A percentile compares a stretch with the other conserved stretches of the same genome.
Evolutionary conservation across 176 grass and related monocot species (phyloP).

Genomic region (Chrysopogon serrulatus): DNA sequence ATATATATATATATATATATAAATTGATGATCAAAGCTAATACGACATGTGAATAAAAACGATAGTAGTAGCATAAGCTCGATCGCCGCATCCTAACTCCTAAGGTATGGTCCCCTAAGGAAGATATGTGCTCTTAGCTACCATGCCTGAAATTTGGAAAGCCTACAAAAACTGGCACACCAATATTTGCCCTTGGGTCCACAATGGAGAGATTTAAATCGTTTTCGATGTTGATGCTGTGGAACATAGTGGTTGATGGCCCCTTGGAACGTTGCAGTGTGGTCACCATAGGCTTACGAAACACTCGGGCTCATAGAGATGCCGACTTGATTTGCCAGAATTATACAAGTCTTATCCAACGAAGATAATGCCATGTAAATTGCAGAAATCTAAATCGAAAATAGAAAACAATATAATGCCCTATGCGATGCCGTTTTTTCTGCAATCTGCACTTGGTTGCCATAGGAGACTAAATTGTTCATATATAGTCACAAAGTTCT

Average conservation of each 20-base stretch:
- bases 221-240: slow-evolving; percentile 3
- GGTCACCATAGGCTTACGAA: slow-evolving; percentile 39
- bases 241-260: slow-evolving; percentile 27
- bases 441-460: not conserved
- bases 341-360: slow-evolving; percentile 15
- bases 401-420: not conserved
- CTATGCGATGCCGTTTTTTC: not conserved
- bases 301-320: slow-evolving; percentile 4
- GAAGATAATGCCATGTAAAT: not conserved
- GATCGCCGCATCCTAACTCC: not conserved
- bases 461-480: not conserved
- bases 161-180: not conserved
- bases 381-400: not conserved
- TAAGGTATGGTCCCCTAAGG: not conserved
- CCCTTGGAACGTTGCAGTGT: slow-evolving; percentile 27
- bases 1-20: too few relatives aligned
- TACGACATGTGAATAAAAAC: too few relatives aligned
- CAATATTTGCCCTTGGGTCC: not conserved
- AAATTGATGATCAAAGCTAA: too few relatives aligned
- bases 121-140: not conserved
- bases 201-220: not conserved
- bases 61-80: not conserved
- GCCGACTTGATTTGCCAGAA: slow-evolving; percentile 12
- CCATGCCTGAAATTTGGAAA: slow-evolving; percentile 1
- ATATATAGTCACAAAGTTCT: too few relatives aligned